Base-by-base conservation (phyloP, 2,329 filamentous ascomycete genomes). In the Sphaerulina populicola region DNA sequence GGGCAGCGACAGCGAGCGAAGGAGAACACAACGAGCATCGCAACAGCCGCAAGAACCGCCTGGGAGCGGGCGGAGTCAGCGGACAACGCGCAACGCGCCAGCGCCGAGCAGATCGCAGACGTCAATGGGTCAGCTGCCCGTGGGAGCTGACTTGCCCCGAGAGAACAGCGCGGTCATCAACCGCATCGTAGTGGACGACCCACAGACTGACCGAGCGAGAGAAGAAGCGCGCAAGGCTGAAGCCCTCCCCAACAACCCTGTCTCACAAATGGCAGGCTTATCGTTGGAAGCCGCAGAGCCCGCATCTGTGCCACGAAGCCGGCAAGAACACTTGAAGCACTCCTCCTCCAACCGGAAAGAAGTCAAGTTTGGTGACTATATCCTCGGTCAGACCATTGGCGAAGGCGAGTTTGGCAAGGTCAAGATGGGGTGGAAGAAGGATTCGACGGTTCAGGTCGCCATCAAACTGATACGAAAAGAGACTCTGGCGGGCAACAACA, bases 341-440 rank as follows among this genome's bases (percentile, higher is more conserved):
- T 52, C 52, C 18, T 71, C 74, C 15, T 71, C 73, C 29, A 50
- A 58, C 41, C 71, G 77, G 53, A 95, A 94, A 73, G 81, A 85
- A 58, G 89, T 85, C 38, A 90, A 88, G 59, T 97, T 98, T 67
- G 91, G 91, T 54, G 89, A 96, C 57, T 98, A 97, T 69, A 88
- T 94, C 54, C 78, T 98, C 3, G 93, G 93, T 33, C 91, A 95
- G 68, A 97, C 91, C 2, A 84, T 98, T 44, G 93, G 93, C 44
- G 93, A 98, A 73, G 93, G 93, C 56, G 93, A 98, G 70, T 98
- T 98, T 68, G 93, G 93, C 59, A 98, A 98, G 68, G 93, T 98
- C 63, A 97, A 96, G 71, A 82, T 97, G 65, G 93, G 93, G 23
- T 98, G 93, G 93, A 97, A 96, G 70, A 86, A 88, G 67, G 90